Conservation (phyloP, 768 basidiomycete species). For the Calvatia gigantea region DNA sequence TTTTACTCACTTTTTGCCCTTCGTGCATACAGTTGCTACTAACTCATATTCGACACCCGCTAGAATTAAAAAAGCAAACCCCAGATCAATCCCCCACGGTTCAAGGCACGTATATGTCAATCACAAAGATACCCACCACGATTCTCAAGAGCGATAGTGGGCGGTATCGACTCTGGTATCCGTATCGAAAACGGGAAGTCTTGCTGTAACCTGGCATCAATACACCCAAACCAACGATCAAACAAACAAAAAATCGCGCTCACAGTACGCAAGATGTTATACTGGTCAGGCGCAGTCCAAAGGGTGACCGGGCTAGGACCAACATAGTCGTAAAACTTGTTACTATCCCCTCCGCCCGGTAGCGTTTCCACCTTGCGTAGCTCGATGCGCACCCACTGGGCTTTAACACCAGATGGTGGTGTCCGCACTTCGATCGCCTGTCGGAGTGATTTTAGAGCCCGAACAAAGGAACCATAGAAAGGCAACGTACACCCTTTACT, state of each 20-base stretch:
- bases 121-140: slow-evolving; percentile 61
- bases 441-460: slow-evolving; percentile 9
- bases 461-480: neutral
- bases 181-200: slow-evolving; percentile 90
- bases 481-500: slow-evolving; percentile 73
- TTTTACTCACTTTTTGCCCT: slow-evolving; percentile 71
- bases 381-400: slow-evolving; percentile 90
- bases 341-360: slow-evolving; percentile 63
- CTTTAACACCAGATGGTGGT: slow-evolving; percentile 73
- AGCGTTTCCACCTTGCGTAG: slow-evolving; percentile 87
- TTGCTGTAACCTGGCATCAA: slow-evolving; percentile 45
- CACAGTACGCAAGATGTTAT: slow-evolving; percentile 64
- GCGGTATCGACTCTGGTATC: slow-evolving; percentile 89
- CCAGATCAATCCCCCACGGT: neutral
- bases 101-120: neutral
- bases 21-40: slow-evolving; percentile 80
- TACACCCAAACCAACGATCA: slow-evolving; percentile 8
- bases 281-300: slow-evolving; percentile 81
- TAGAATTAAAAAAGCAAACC: slow-evolving; percentile 24
- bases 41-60: slow-evolving; percentile 90
- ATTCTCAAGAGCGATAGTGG: slow-evolving; percentile 76
- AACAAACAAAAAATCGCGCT: slow-evolving; percentile 22
- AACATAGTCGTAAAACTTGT: slow-evolving; percentile 76
- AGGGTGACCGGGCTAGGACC: slow-evolving; percentile 79
- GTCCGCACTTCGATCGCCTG: slow-evolving; percentile 86